Evolutionary conservation across 2,329 filamentous ascomycete genomes (phyloP), one percentile per base, ranked within the genome.

Genomic region (Colletotrichum chrysophilum): DNA sequence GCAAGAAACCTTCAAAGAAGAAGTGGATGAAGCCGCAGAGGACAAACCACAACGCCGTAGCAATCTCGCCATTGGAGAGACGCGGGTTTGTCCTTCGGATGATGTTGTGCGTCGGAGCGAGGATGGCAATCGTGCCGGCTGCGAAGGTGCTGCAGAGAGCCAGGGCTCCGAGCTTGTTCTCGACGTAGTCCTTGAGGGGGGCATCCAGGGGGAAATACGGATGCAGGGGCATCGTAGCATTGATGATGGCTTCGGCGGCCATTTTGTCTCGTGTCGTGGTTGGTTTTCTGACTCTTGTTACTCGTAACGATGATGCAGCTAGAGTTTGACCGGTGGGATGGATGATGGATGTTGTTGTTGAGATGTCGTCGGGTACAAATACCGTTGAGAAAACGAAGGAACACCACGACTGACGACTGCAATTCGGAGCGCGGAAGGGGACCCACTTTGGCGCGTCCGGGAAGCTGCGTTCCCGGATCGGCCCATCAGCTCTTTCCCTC

Each of bases 41-140:
- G 26, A 93, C 89, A 83, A 96, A 96, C 95, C 95, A 96, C 84
- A 95, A 84, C 26, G 93, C 90, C 6, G 90, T 90, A 14, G 89
- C 79, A 61, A 91, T 87, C 78, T 95, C 94, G 30, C 82, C 82
- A 9, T 79, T 83, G 38, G 87, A 85, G 68, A 95, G 81, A 12
- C 83, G 86, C 3, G 91, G 91, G 21, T 91, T 87, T 55, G 88
- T 80, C 74, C 84, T 85, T 78, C 89, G 90, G 75, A 91, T 87
- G 43, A 92, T 78, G 10, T 88, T 74, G 71, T 89, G 90, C 5
- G 92, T 92, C 9, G 87, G 80, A 28, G 87, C 83, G 75, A 96
- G 89, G 76, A 95, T 89, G 48, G 84, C 84, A 0, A 86, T 83
- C 80, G 90, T 92, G 26, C 89, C 89, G 7, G 86, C 85, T 13